Conservation (phyloP, 106 monocot species). For the Alisma plantagoaquatica region DNA sequence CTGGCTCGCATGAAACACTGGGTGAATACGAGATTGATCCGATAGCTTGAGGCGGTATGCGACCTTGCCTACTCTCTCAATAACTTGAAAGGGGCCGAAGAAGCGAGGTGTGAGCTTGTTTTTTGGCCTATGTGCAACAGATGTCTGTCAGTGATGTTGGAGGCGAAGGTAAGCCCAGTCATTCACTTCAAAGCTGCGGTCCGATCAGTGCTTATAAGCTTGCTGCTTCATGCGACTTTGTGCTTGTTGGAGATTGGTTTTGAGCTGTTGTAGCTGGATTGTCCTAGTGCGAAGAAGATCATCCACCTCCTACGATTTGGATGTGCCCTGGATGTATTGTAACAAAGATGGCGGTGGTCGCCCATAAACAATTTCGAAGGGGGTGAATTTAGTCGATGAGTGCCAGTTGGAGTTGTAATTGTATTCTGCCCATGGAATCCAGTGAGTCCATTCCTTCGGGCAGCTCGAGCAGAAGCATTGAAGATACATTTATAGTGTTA, state of each 20-base stretch:
- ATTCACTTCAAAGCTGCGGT: background rate
- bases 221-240: slow-evolving; percentile 2
- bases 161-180: background rate
- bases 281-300: background rate
- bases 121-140: background rate
- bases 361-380: background rate
- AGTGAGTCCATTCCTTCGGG: background rate
- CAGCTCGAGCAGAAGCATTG: background rate
- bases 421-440: slow-evolving; percentile 2
- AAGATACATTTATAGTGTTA: background rate
- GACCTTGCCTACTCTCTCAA: too few species aligned
- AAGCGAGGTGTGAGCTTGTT: background rate
- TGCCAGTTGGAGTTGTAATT: background rate
- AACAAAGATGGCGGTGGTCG: background rate
- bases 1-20: too few species aligned
- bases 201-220: background rate
- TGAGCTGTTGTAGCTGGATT: background rate
- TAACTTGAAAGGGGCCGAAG: slow-evolving; percentile 1
- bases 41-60: too few species aligned
- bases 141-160: background rate
- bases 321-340: background rate
- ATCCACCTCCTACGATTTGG: background rate
- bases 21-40: too few species aligned
- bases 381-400: background rate
- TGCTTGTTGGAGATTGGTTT: background rate